These are phyloP conservation scores for Porphyrellus sp. DNA, from an alignment of 1,284 basidiomycete species.

Conservation along the genomic window DNA sequence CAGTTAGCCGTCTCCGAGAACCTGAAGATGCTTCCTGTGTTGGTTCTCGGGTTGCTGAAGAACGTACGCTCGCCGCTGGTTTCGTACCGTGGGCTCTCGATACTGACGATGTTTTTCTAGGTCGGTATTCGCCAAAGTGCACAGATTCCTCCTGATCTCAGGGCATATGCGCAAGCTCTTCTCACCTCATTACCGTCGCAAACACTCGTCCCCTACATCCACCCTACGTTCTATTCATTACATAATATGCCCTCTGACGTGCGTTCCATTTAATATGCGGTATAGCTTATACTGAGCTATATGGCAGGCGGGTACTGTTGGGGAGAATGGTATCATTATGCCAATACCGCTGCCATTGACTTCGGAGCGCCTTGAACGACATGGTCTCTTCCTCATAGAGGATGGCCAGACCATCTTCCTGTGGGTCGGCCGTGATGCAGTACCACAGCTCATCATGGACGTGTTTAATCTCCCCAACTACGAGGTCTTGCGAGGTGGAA, in stretches of 20 bases:
- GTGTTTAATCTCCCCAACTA: slow-evolving; percentile 92
- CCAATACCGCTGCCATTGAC: slow-evolving; percentile 89
- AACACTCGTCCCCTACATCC: slow-evolving; percentile 88
- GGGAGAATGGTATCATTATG: slow-evolving; percentile 78
- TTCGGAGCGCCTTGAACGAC: slow-evolving; percentile 90
- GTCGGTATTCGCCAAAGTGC: slow-evolving; percentile 93
- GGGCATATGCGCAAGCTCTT: slow-evolving; percentile 92
- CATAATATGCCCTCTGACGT: slow-evolving; percentile 96
- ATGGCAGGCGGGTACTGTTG: slow-evolving; percentile 73
- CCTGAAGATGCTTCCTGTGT: slow-evolving; percentile 88
- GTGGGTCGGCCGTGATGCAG: slow-evolving; percentile 95
- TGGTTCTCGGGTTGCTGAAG: slow-evolving; percentile 89
- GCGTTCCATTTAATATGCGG: slow-evolving; percentile 18
- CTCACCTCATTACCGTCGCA: slow-evolving; percentile 91
- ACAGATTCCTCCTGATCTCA: slow-evolving; percentile 93
- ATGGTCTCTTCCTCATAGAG: slow-evolving; percentile 96
- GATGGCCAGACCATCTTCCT: slow-evolving; percentile 98
- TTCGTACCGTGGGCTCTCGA: neutral
- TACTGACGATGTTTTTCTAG: slow-evolving; percentile 39
- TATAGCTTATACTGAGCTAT: slow-evolving; percentile 11
- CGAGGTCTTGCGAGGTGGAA: slow-evolving; percentile 86
- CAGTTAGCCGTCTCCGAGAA: slow-evolving; percentile 92
- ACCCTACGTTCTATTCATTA: slow-evolving; percentile 92
- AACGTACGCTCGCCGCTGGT: slow-evolving; percentile 58
- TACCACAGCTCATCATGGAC: slow-evolving; percentile 90